Conservation (phyloP, 1,284 basidiomycete genomes). For the Microstroma glucosiphilum region DNA sequence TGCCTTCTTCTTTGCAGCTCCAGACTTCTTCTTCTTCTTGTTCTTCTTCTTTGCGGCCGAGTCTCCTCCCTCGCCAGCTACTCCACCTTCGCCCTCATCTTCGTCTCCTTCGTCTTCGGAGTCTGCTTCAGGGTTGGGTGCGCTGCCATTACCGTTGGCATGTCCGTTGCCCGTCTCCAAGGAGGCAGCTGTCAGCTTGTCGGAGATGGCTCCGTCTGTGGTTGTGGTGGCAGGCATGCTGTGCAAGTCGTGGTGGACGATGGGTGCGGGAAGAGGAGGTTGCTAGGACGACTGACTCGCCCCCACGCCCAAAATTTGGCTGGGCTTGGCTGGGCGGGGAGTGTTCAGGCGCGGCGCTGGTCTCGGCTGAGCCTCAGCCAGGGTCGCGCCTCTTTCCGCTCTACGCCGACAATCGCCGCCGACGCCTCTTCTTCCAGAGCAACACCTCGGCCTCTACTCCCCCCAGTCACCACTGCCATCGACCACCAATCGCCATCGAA, state of each 20-base stretch:
- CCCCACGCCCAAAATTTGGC: too few relatives aligned
- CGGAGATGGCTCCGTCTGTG: background rate
- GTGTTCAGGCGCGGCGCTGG: too few relatives aligned
- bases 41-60: slow-evolving; percentile 58
- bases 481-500: too few relatives aligned
- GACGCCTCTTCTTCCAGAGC: too few relatives aligned
- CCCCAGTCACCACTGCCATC: too few relatives aligned
- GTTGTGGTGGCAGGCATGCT: background rate
- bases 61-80: slow-evolving; percentile 16
- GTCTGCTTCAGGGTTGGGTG: slow-evolving; percentile 13
- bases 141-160: background rate
- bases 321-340: too few relatives aligned
- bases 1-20: slow-evolving; percentile 38
- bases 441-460: too few relatives aligned
- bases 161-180: background rate
- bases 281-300: too few relatives aligned
- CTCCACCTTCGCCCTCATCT: slow-evolving; percentile 19
- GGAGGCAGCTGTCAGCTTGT: slow-evolving; percentile 1
- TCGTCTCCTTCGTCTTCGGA: slow-evolving; percentile 38
- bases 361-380: too few relatives aligned
- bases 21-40: slow-evolving; percentile 76
- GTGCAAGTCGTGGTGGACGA: background rate
- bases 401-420: too few relatives aligned
- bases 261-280: too few relatives aligned
- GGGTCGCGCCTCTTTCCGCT: too few relatives aligned